Percentiles rank a stretch among this genome's conserved stretches.
These are phyloP conservation scores for Coelastrella sp. DNA, from an alignment of 139 green algal species.

Conservation along the genomic window DNA sequence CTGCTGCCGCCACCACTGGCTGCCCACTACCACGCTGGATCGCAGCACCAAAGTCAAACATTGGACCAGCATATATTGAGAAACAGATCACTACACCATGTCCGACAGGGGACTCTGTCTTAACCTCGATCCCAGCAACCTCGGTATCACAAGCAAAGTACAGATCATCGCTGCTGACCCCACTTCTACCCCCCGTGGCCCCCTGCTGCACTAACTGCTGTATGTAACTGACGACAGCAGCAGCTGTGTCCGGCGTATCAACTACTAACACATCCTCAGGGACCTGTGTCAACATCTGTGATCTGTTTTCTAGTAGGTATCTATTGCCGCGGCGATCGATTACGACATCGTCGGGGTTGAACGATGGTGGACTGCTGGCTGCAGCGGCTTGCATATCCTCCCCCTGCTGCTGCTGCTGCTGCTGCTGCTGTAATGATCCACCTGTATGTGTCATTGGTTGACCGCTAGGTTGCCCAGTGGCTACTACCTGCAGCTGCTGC, in stretches of 20 bases:
- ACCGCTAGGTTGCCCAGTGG: too few species aligned
- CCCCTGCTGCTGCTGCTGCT: too few species aligned
- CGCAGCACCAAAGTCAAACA: conserved; percentile 74
- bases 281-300: not conserved
- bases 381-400: too few species aligned
- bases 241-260: conserved; percentile 34
- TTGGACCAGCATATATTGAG: conserved; percentile 86
- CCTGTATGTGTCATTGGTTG: too few species aligned
- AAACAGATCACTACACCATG: conserved; percentile 95
- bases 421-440: too few species aligned
- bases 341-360: too few species aligned
- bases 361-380: too few species aligned
- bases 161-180: not conserved
- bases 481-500: too few species aligned
- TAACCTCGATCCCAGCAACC: conserved; percentile 91
- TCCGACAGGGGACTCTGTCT: conserved; percentile 87
- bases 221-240: conserved; percentile 18
- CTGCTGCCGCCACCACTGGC: conserved; percentile 15
- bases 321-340: too few species aligned
- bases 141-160: conserved; percentile 95
- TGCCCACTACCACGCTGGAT: not conserved
- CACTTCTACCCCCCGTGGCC: not conserved
- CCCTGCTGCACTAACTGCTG: not conserved
- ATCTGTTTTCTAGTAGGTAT: too few species aligned
- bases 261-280: conserved; percentile 55